Percentiles rank a stretch among this genome's conserved stretches.
Evolutionary conservation across 768 basidiomycete species (phyloP).

Genomic region (Mycena chlorophos): DNA sequence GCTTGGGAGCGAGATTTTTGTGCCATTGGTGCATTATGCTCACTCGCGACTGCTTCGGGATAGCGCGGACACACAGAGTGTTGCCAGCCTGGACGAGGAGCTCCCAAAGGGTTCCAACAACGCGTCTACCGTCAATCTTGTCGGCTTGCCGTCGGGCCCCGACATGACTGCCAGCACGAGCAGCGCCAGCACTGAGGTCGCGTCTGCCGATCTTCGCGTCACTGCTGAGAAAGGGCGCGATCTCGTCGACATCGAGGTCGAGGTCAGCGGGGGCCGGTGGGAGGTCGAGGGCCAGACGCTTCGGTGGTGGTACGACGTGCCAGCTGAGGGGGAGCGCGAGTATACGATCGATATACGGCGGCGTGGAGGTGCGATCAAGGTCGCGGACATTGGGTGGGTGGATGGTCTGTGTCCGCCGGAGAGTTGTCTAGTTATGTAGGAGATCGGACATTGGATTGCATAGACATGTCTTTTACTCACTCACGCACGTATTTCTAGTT

Average conservation of each 20-base stretch:
- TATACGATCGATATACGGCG: constrained; percentile 40
- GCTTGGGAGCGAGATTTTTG: constrained; percentile 83
- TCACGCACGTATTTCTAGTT: too few species aligned
- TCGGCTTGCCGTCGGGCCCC: background rate
- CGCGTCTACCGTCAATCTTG: constrained; percentile 20
- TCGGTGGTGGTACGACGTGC: constrained; percentile 57
- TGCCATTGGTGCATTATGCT: constrained; percentile 90
- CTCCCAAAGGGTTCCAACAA: constrained; percentile 7
- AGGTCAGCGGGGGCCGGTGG: constrained; percentile 44
- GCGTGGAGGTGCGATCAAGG: constrained; percentile 31
- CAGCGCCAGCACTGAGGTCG: constrained; percentile 15
- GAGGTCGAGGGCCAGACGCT: constrained; percentile 48
- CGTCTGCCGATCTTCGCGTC: constrained; percentile 18
- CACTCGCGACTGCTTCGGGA: constrained; percentile 34
- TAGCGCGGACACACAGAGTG: constrained; percentile 13
- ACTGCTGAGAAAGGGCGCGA: constrained; percentile 21
- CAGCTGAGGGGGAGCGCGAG: constrained; percentile 35
- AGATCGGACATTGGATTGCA: too few species aligned
- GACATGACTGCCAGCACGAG: constrained; percentile 20
- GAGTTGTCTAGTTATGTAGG: constrained; percentile 21
- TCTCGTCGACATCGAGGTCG: constrained; percentile 48
- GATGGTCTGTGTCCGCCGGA: constrained; percentile 16
- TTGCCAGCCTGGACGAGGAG: constrained; percentile 8
- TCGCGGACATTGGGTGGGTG: background rate
- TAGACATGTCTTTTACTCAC: too few species aligned